Percentiles rank a stretch among this genome's conserved stretches.
phyloP scores from a whole-genome alignment of 768 basidiomycete species.

The Rhodotorula toruloides region DNA sequence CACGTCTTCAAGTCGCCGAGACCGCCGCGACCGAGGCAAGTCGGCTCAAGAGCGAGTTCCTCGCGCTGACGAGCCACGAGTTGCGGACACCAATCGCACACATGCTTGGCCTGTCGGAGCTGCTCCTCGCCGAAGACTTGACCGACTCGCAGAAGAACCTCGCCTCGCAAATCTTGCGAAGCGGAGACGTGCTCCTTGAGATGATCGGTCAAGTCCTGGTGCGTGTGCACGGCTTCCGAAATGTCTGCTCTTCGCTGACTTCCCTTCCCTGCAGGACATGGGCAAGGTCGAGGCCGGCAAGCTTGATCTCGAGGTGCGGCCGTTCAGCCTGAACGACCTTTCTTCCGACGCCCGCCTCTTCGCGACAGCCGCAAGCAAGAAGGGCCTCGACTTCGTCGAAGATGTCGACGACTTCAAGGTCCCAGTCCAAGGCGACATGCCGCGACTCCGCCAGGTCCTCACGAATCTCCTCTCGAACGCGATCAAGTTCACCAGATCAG shows the following conservation, averaged over 20 bases:
- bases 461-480: conserved; percentile 65
- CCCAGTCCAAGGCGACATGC: conserved; percentile 86
- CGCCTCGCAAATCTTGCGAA: conserved; percentile 30
- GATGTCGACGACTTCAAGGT: conserved; percentile 88
- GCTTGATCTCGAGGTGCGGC: conserved; percentile 32
- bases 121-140: conserved; percentile 31
- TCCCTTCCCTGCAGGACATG: conserved; percentile 17
- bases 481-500: conserved; percentile 77
- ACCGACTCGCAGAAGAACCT: conserved; percentile 19
- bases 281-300: conserved; percentile 41
- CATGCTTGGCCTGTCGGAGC: conserved; percentile 4
- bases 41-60: conserved; percentile 34
- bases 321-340: conserved; percentile 55
- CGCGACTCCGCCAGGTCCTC: conserved; percentile 69
- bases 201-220: conserved; percentile 39
- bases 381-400: conserved; percentile 87
- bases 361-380: conserved; percentile 89
- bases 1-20: conserved; percentile 30
- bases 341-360: conserved; percentile 93
- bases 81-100: neutral
- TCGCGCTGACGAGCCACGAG: conserved; percentile 33
- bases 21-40: conserved; percentile 35
- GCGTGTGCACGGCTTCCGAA: neutral
- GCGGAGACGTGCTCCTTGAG: conserved; percentile 37
- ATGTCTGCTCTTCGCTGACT: neutral